Evolutionary conservation across 176 grass and related monocot species (phyloP).

Genomic region (Leersia perrieri): DNA sequence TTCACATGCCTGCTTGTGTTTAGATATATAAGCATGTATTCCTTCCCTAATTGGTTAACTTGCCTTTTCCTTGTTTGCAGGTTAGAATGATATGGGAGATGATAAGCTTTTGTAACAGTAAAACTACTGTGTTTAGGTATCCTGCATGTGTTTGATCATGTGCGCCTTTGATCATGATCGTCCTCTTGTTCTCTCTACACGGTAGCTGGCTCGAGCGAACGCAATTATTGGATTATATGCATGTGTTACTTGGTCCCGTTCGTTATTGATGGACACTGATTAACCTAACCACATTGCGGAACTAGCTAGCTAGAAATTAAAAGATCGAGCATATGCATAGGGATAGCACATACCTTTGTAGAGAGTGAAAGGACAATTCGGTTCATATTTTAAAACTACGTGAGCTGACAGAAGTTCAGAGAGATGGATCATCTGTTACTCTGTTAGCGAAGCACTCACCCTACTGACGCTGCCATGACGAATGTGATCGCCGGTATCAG

Average conservation of each 20-base stretch:
- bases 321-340: not conserved
- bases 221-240: not conserved
- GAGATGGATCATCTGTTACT: not conserved
- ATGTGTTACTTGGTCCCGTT: not conserved
- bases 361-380: not conserved
- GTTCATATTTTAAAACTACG: not conserved
- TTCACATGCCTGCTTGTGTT: not conserved
- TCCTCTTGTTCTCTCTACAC: not conserved
- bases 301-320: not conserved
- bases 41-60: not conserved
- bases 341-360: not conserved
- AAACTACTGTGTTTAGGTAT: too few relatives aligned
- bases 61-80: not conserved
- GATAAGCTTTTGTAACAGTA: not conserved
- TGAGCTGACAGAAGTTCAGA: not conserved
- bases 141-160: not conserved
- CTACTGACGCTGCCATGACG: constrained; percentile 59
- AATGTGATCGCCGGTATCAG: constrained; percentile 62
- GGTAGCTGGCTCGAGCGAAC: not conserved
- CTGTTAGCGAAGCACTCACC: constrained; percentile 36
- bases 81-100: not conserved
- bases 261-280: not conserved
- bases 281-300: not conserved
- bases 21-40: not conserved
- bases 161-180: too few relatives aligned